Evolutionary conservation across 2,329 filamentous ascomycete species (phyloP), one percentile per base, ranked within the genome.

Genomic region (Amauroascus niger): DNA sequence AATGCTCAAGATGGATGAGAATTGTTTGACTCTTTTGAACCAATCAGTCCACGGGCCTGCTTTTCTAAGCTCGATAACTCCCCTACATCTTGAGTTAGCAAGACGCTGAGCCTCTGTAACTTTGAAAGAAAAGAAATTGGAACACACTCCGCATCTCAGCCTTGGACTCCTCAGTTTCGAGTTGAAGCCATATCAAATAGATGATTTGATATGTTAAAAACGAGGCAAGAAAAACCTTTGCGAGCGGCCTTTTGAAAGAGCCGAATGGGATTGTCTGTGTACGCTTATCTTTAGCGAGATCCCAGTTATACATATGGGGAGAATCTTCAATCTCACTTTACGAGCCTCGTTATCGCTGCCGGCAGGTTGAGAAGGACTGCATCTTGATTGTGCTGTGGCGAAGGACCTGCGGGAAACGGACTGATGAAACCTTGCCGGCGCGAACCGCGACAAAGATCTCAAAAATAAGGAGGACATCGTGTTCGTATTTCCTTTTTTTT

Each of bases 141-240:
- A 24, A 64, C 63, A 20, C 61, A 72, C 70, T 61, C 53, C 71
- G 70, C 61, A 71, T 75, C 24, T 67, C 58, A 16, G 67, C 61
- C 58, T 70, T 74, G 6, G 64, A 63, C 56, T 74, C 72, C 54
- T 74, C 71, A 51, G 69, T 72, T 61, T 76, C 73, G 11, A 76
- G 60, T 55, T 71, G 74, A 61, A 72, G 52, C 74, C 74, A 76
- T 28, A 64, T 61, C 70, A 71, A 74, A 58, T 76, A 74, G 18
- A 73, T 64, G 40, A 74, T 64, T 57, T 76, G 74, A 59, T 75
- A 76, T 14, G 70, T 73, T 59, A 76, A 70, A 33, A 76, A 69
- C 3, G 73, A 71, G 6, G 72, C 70, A 2, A 76, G 66, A 52
- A 76, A 74, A 55, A 74, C 71, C 58, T 76, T 76, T 56, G 68